Conservation (phyloP, 768 basidiomycete genomes). For the Dioszegia crocea region DNA sequence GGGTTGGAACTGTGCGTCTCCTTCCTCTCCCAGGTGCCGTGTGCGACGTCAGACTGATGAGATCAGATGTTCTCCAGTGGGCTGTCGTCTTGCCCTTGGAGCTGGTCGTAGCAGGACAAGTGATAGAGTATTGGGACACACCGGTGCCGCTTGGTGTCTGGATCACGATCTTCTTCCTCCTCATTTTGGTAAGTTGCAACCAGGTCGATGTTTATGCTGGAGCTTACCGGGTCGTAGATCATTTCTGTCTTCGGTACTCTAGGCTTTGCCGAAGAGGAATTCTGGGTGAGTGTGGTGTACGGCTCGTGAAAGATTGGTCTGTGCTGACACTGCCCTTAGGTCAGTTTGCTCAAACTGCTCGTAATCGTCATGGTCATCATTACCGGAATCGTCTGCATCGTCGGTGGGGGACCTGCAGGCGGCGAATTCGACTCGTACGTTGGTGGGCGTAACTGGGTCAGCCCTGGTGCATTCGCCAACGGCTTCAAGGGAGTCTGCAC, state of each 20-base stretch:
- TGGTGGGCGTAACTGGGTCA: constrained; percentile 62
- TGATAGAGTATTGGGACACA: constrained; percentile 38
- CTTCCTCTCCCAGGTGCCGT: neutral
- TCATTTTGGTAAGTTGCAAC: constrained; percentile 52
- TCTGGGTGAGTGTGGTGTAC: constrained; percentile 18
- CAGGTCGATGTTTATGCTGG: constrained; percentile 65
- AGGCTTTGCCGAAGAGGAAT: constrained; percentile 45
- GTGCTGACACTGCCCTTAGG: too few relatives aligned
- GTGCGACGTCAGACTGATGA: too few relatives aligned
- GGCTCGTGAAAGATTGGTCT: constrained; percentile 20
- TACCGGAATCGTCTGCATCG: constrained; percentile 66
- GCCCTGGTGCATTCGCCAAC: constrained; percentile 66
- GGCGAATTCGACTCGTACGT: constrained; percentile 52
- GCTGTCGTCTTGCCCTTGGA: constrained; percentile 41
- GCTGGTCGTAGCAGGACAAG: constrained; percentile 38
- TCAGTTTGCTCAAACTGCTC: too few relatives aligned
- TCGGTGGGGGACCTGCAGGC: constrained; percentile 73
- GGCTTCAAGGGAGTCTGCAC: constrained; percentile 68
- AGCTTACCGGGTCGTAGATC: constrained; percentile 46
- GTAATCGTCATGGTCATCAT: constrained; percentile 20
- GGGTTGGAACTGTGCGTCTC: constrained; percentile 25
- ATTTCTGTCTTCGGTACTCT: constrained; percentile 39
- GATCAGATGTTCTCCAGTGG: constrained; percentile 29
- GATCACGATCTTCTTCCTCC: constrained; percentile 57
- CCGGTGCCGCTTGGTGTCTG: constrained; percentile 27